phyloP scores from a whole-genome alignment of 805 yeast genomes.

The Clavispora fructus region DNA sequence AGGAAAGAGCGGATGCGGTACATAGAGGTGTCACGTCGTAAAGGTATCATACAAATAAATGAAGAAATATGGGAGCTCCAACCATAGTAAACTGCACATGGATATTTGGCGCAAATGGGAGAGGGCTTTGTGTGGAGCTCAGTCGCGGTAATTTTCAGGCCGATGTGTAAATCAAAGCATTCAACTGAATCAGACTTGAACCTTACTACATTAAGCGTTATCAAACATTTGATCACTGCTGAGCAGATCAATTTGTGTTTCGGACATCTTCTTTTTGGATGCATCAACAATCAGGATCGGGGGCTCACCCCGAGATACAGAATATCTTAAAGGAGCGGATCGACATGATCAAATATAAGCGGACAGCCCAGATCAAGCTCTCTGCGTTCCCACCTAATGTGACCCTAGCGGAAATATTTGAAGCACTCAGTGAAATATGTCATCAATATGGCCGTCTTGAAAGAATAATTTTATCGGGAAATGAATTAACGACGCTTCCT shows the following conservation, averaged over 20 bases:
- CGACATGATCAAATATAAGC: constrained; percentile 8
- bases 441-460: constrained; percentile 7
- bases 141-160: not conserved
- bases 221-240: not conserved
- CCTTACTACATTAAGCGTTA: not conserved
- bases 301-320: constrained; percentile 1
- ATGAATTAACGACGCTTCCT: constrained; percentile 7
- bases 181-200: not conserved
- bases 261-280: not conserved
- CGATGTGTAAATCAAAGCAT: not conserved
- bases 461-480: constrained; percentile 7
- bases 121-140: not conserved
- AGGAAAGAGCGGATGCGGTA: constrained; percentile 78
- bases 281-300: not conserved
- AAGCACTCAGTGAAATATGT: constrained; percentile 5
- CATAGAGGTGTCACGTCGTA: constrained; percentile 44
- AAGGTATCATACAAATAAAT: not conserved
- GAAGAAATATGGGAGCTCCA: not conserved
- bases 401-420: constrained; percentile 7
- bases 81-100: not conserved
- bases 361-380: constrained; percentile 10
- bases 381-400: constrained; percentile 8
- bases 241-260: not conserved
- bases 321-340: constrained; percentile 5
- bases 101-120: not conserved